Evolutionary conservation across 2,329 filamentous ascomycete genomes (phyloP), one percentile per base, ranked within the genome.

Genomic region (Emydomyces testavorans): DNA sequence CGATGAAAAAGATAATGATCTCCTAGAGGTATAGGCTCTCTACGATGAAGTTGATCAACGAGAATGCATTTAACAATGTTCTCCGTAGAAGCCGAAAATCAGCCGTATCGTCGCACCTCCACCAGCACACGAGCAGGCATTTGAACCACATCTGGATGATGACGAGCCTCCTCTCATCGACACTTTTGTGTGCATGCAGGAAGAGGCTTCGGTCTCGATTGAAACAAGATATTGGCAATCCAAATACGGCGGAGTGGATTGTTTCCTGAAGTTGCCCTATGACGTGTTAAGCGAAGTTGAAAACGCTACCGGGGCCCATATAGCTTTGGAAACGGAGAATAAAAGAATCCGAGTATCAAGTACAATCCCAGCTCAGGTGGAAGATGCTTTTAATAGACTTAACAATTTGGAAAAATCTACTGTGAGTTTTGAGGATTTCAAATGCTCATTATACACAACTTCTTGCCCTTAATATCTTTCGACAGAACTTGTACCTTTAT

Each of bases 21-120:
- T 62, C 8, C 45, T 64, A n/a, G 61, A 64, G 52, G 62, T 64
- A 53, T 32, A 24, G 1, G 2, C 28, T 3, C 15, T 4, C 15
- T 42, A n/a, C 15, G 13, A 21, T 41, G 15, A 21, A n/a, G 5
- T 23, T 3, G 10, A n/a, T 42, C 15, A 31, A 31, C 35, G 4
- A 20, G 10, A 2, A 20, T n/a, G n/a, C 31, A 8, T 23, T 46
- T 21, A 18, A 24, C 10, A 13, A 15, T 29, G 15, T 20, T 16
- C n/a, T n/a, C n/a, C n/a, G 13, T 43, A 61, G 62, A 56, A 57
- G 41, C 58, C 60, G 4, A 58, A 59, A 23, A 51, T 62, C n/a
- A 53, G 52, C 29, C 57, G 57, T 2, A 38, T 64, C 18, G 54
- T 58, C n/a, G 49, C 56, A 4, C 54, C 58, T 10, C 18, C 50